Percentiles rank a stretch among this genome's conserved stretches.
Evolutionary conservation across 108 stramenopile species (phyloP).

Genomic region (Aurantiochytrium sp.): DNA sequence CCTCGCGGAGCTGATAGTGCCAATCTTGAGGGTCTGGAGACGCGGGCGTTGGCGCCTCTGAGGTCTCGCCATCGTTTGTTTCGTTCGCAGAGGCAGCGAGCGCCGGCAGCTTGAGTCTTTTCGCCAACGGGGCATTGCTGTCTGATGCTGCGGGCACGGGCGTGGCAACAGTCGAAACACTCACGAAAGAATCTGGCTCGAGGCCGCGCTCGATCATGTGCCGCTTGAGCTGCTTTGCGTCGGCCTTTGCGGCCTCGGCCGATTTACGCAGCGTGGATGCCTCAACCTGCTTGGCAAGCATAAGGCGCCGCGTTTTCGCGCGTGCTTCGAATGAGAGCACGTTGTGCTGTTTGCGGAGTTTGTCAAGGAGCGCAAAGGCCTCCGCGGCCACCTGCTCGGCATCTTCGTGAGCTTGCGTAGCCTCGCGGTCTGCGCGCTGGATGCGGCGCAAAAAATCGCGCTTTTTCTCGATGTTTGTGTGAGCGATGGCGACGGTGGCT

Average conservation of each 20-base stretch:
- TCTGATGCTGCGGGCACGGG: too few relatives aligned
- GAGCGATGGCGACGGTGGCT: background rate
- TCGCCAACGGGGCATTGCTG: too few relatives aligned
- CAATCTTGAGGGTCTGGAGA: background rate
- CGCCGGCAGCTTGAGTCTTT: too few relatives aligned
- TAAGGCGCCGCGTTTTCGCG: background rate
- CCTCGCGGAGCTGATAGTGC: background rate
- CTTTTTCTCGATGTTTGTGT: background rate
- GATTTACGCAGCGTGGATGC: background rate
- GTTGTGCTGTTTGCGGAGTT: background rate
- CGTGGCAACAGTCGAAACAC: too few relatives aligned
- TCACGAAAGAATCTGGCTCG: background rate
- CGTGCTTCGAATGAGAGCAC: background rate
- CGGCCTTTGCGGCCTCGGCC: background rate
- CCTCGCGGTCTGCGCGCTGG: background rate
- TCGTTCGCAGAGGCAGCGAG: too few relatives aligned
- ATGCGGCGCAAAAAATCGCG: background rate
- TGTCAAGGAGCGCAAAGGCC: background rate
- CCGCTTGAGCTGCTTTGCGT: background rate
- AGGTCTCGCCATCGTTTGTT: background rate
- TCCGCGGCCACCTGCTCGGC: background rate
- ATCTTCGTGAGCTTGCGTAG: background rate
- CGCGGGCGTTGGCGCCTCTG: background rate
- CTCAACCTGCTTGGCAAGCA: background rate
- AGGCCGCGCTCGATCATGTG: conserved; percentile 15